Base-by-base conservation (phyloP, 73 alveolate genomes). In the Paramecium biaurelia region DNA sequence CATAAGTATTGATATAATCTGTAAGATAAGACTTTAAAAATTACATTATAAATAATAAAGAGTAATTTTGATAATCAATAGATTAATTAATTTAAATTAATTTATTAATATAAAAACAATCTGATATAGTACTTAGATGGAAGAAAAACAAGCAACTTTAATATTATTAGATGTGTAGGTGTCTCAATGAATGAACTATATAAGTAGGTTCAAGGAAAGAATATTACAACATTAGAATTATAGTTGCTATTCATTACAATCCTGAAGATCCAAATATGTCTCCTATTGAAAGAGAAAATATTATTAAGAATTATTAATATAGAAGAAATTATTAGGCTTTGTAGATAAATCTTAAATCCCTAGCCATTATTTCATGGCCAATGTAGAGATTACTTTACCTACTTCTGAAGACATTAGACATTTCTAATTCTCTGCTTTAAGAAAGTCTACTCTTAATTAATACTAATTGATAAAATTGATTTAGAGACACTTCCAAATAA, bases 371-470 rank as follows among this genome's bases (percentile, higher is more conserved):
- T 97, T 92, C 85, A 93, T 97, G 93, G 85, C 96, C 2, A 98
- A 98, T 0, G 98, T 97, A 5, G 99, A 98, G 97, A 96, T 96
- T 79, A 34, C 92, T 42, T 67, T 98, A 49, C 99, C 99, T 15
- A 98, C 99, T 41, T 94, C 93, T 26, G 99, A 98, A 92, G 99
- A 97, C 76, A 94, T 96, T 9, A 92, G 99, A 85, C 99, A 97
- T 92, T 98, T 93, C 72, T 95, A 98, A 89, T 98, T 98, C 88
- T 96, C 95, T 18, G 92, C 99, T 1, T 88, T 98, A 35, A 93
- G 92, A 26, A 97, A 94, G 28, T 92, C 98, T 4, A 92, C 98
- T 34, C 85, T 92, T 7, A 94, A 68, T n/a, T 94, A 98, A 92
- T 94, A 95, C 86, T 98, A 23, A 97, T 98, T 56, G 97, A 97